Evolutionary conservation across 2,329 filamentous ascomycete species (phyloP), one percentile per base, ranked within the genome.

Genomic region (Talaromyces pinophilus): DNA sequence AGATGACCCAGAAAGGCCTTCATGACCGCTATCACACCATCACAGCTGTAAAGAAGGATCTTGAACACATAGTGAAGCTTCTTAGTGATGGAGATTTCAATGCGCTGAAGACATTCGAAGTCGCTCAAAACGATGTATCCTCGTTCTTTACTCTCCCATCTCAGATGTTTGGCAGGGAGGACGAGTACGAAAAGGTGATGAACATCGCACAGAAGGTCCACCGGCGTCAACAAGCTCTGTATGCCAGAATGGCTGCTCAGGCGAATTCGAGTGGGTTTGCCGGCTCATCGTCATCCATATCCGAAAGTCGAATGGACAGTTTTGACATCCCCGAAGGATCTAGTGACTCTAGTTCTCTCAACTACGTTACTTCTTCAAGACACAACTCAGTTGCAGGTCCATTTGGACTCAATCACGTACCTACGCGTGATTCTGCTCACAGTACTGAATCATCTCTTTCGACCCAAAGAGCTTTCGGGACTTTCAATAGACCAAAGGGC

Each of bases 91-190:
- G 92, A 19, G 89, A 97, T 71, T 84, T 85, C 68, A 81, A 86
- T 62, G 88, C 88, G 0, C 81, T 97, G 63, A 88, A 87, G 67
- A 85, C 89, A 46, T 96, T 92, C 83, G 84, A 87, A 69, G 88
- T 96, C 67, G 93, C 87, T 13, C 87, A 88, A n/a, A 92, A 89
- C 66, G 94, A 98, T 77, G 88, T 97, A 0, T 96, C 92, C 0
- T 96, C 93, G 4, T 95, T 96, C 74, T 97, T 97, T 79, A 90
- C 93, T 70, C 84, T 97, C 22, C 94, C 94, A 0, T 86, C 88
- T 0, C 84, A 85, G 66, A 92, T 96, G 84, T 91, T 97, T 70
- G 94, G 94, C 3, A 87, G 93, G 42, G 84, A 89, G 35, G 83
- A 86, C 68, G 92, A 97, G 75, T 88, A 87, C 50, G 83, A 88